phyloP scores from a whole-genome alignment of 1,284 basidiomycete species.

The Pseudomicrostroma phylloplanum region DNA sequence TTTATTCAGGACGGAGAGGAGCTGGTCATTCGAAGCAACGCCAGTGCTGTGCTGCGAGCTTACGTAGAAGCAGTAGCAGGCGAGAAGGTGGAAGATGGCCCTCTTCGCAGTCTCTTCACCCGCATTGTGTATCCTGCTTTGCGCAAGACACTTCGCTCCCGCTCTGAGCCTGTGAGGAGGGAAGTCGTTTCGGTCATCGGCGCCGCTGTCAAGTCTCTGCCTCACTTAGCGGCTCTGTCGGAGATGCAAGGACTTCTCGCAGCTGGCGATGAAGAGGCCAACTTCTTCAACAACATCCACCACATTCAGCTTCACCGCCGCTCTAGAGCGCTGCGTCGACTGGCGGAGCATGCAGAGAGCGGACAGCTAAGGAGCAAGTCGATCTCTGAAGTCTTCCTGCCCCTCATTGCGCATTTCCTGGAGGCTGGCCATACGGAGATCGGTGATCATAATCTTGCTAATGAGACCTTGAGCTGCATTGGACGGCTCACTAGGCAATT shows the following conservation, averaged over 20 bases:
- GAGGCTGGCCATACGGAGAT: constrained; percentile 54
- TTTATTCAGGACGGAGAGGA: constrained; percentile 86
- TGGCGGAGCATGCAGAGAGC: constrained; percentile 73
- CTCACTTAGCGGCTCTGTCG: constrained; percentile 60
- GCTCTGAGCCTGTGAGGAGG: constrained; percentile 77
- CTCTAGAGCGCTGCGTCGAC: constrained; percentile 74
- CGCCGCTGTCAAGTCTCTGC: constrained; percentile 60
- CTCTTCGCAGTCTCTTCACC: constrained; percentile 56
- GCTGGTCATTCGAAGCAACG: constrained; percentile 76
- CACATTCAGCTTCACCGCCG: constrained; percentile 92
- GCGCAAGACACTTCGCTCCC: constrained; percentile 73
- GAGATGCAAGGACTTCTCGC: constrained; percentile 80
- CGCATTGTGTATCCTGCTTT: constrained; percentile 71
- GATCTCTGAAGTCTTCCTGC: constrained; percentile 76
- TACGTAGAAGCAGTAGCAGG: constrained; percentile 60
- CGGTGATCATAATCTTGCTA: constrained; percentile 78
- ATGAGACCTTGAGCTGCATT: constrained; percentile 71
- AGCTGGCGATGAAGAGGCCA: constrained; percentile 85
- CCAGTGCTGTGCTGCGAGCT: constrained; percentile 68
- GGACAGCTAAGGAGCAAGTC: constrained; percentile 67
- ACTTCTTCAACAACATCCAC: constrained; percentile 92
- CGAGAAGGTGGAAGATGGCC: constrained; percentile 1
- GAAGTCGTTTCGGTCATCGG: constrained; percentile 79
- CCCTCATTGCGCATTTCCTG: constrained; percentile 78
- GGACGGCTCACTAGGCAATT: constrained; percentile 36